Conservation (phyloP, 768 basidiomycete genomes). For the Mrakia blollopis region DNA sequence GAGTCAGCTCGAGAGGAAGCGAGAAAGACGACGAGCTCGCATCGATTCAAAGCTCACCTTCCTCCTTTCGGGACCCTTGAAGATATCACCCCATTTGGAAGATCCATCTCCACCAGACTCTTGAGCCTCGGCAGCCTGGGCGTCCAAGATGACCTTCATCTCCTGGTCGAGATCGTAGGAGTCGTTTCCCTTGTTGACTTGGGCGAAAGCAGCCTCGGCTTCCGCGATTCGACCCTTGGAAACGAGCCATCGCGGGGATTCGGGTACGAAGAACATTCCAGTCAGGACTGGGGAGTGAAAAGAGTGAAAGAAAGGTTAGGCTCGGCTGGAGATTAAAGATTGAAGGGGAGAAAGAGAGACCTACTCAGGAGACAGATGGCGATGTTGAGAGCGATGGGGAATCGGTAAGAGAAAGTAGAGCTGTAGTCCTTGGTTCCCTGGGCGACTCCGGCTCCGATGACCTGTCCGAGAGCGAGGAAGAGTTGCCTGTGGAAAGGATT, state of each 20-base stretch:
- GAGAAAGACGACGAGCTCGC: not conserved
- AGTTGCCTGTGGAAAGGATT: constrained; percentile 36
- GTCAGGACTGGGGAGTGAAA: constrained; percentile 36
- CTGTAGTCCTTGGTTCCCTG: constrained; percentile 39
- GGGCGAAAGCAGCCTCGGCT: constrained; percentile 38
- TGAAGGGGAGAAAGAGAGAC: not conserved
- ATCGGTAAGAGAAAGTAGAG: constrained; percentile 34
- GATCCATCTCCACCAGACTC: constrained; percentile 33
- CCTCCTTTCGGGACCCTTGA: constrained; percentile 39
- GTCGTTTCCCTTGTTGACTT: constrained; percentile 39
- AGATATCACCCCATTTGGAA: constrained; percentile 40
- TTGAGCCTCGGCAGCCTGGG: constrained; percentile 39
- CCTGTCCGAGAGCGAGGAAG: constrained; percentile 44
- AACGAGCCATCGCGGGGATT: constrained; percentile 39
- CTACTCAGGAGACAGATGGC: constrained; percentile 38
- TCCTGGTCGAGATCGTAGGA: constrained; percentile 33
- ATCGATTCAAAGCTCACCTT: constrained; percentile 27
- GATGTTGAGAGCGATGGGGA: constrained; percentile 42
- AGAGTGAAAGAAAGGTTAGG: constrained; percentile 31
- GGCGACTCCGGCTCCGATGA: constrained; percentile 43
- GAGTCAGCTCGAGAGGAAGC: not conserved
- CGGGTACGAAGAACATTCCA: constrained; percentile 40
- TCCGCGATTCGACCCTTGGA: constrained; percentile 41
- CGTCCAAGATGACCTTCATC: constrained; percentile 34
- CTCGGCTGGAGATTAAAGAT: too few species aligned